phyloP scores from a whole-genome alignment of 352 stramenopile species.

The Globisporangium spinosum region DNA sequence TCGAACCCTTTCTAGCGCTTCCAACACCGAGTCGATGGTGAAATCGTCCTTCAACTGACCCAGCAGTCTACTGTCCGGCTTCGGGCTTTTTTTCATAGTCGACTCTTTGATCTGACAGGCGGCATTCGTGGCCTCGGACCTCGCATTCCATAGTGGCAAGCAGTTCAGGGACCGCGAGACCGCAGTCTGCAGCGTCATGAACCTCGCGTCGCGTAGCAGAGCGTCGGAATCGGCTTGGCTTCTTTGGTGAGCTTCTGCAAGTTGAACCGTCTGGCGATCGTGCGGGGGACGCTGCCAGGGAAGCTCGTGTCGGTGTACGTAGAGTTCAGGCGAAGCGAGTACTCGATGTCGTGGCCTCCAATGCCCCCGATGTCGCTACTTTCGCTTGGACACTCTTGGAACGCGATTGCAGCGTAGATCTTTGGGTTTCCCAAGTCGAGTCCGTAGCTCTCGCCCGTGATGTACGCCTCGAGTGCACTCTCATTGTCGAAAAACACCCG shows the following conservation, averaged over 20 bases:
- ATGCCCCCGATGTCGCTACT: constrained; percentile 33
- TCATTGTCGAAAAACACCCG: constrained; percentile 60
- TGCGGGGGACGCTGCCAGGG: constrained; percentile 44
- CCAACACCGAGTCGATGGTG: constrained; percentile 43
- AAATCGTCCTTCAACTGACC: constrained; percentile 47
- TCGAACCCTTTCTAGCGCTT: constrained; percentile 3
- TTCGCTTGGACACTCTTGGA: constrained; percentile 42
- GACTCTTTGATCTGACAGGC: constrained; percentile 46
- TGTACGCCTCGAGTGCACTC: constrained; percentile 44
- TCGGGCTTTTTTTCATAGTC: constrained; percentile 20
- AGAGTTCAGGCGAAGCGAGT: constrained; percentile 69
- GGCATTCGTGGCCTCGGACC: constrained; percentile 24
- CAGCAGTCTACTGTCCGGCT: constrained; percentile 39
- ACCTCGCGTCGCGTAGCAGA: constrained; percentile 55
- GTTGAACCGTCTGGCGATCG: constrained; percentile 17
- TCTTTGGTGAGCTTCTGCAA: constrained; percentile 24
- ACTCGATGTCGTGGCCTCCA: constrained; percentile 38
- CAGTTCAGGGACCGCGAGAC: constrained; percentile 70
- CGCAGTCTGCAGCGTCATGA: constrained; percentile 70
- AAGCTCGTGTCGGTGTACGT: constrained; percentile 33
- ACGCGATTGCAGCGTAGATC: constrained; percentile 66
- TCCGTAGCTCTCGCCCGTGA: constrained; percentile 49
- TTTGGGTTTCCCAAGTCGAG: constrained; percentile 42
- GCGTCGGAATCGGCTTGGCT: constrained; percentile 22
- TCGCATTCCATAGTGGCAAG: constrained; percentile 46